phyloP scores from a whole-genome alignment of 1,139 yeast species.

The Debaryomycetaceae sp. region DNA sequence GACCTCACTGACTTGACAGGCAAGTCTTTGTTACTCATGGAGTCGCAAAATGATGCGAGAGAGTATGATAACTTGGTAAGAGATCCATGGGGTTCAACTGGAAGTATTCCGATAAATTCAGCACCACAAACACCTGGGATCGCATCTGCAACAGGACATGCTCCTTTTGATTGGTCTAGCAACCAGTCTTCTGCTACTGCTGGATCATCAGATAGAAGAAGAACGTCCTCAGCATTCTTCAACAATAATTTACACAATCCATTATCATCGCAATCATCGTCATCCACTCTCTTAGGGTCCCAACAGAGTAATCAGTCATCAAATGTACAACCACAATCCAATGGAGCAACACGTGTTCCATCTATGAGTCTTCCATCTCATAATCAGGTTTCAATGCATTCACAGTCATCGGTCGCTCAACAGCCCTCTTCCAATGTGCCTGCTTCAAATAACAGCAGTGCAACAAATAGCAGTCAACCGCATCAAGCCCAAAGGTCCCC shows the following conservation, averaged over 20 bases:
- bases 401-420: conserved; percentile 9
- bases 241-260: conserved; percentile 13
- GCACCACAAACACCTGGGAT: conserved; percentile 41
- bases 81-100: conserved; percentile 39
- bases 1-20: conserved; percentile 43
- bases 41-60: conserved; percentile 46
- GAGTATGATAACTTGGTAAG: conserved; percentile 50
- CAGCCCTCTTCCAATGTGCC: conserved; percentile 4
- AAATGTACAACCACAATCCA: conserved; percentile 3
- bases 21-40: conserved; percentile 54
- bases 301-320: conserved; percentile 4
- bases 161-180: conserved; percentile 32
- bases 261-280: conserved; percentile 3
- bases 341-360: conserved; percentile 3
- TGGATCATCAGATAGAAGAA: conserved; percentile 16
- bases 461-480: not conserved
- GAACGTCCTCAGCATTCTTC: conserved; percentile 36
- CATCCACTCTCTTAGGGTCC: conserved; percentile 6
- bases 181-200: conserved; percentile 15
- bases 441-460: conserved; percentile 6
- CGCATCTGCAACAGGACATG: conserved; percentile 15
- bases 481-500: conserved; percentile 9
- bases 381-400: conserved; percentile 3
- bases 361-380: conserved; percentile 3
- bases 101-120: conserved; percentile 17